Conservation (phyloP, 2,329 filamentous ascomycete genomes). For the Ophiostoma himal-ulmi region DNA sequence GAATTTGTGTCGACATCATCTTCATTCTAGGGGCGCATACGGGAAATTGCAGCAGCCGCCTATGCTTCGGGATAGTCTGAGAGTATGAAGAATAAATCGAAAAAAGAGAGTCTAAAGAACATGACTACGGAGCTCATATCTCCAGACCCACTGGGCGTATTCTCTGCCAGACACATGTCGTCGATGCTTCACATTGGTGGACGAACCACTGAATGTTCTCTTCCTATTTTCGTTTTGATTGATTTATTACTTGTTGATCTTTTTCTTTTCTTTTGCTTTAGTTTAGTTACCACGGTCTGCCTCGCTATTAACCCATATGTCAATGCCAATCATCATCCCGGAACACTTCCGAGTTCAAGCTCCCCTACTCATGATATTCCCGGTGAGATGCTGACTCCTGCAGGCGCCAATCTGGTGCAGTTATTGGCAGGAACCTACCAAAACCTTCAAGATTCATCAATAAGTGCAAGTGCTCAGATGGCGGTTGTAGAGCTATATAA, state of each 20-base stretch:
- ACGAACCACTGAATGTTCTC: background rate
- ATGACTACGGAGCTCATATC: background rate
- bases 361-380: conserved; percentile 1
- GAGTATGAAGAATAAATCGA: background rate
- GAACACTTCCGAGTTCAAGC: background rate
- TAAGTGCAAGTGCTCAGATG: no score
- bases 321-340: background rate
- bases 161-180: background rate
- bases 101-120: background rate
- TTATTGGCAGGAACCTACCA: background rate
- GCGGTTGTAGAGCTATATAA: no score
- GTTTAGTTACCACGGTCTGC: no score
- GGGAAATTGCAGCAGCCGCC: background rate
- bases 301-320: no score
- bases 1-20: background rate
- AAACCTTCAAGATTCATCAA: no score
- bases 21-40: background rate
- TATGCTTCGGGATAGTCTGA: background rate
- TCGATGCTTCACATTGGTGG: background rate
- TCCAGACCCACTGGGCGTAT: background rate
- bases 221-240: no score
- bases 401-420: background rate
- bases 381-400: background rate
- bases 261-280: no score
- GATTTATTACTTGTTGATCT: no score